Conservation (phyloP, 495 filamentous ascomycete species). For the Podospora fimiseda region DNA sequence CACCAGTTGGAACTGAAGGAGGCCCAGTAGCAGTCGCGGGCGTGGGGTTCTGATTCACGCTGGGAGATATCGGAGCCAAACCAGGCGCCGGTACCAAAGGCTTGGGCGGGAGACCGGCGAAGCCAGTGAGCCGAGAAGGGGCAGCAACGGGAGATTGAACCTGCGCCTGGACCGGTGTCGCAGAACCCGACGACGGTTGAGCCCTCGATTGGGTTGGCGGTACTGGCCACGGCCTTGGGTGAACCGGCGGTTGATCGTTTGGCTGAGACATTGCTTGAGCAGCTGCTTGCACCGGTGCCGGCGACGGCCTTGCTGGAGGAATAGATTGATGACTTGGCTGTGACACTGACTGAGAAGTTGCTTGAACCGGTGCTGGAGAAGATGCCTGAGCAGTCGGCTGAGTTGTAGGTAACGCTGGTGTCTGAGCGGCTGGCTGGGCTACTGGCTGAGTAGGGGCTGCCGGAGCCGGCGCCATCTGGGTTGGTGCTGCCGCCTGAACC, state of each 20-base stretch:
- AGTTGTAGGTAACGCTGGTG: not conserved
- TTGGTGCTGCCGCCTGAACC: not conserved
- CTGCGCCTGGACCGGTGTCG: too few relatives aligned
- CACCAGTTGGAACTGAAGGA: too few relatives aligned
- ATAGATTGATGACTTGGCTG: too few relatives aligned
- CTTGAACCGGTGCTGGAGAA: not conserved
- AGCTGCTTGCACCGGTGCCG: too few relatives aligned
- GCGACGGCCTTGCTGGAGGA: too few relatives aligned
- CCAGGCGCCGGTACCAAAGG: not conserved
- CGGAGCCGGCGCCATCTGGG: too few relatives aligned
- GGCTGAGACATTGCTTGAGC: too few relatives aligned
- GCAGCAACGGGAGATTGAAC: not conserved
- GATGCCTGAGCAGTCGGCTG: not conserved
- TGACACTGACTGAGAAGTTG: not conserved
- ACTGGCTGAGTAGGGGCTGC: not conserved
- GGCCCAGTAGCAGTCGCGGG: not conserved
- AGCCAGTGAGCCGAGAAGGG: not conserved
- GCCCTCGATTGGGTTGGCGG: too few relatives aligned
- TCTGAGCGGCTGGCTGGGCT: not conserved
- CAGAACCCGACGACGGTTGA: too few relatives aligned
- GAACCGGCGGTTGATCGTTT: not conserved
- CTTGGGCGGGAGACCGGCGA: not conserved
- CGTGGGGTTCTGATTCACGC: not conserved
- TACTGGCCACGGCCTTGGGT: not conserved
- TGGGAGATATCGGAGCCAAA: not conserved